A percentile compares a stretch with the other conserved stretches of the same genome.
Evolutionary conservation across 2,329 filamentous ascomycete species (phyloP).

Genomic region (Neoscytalidium dimidiatum): DNA sequence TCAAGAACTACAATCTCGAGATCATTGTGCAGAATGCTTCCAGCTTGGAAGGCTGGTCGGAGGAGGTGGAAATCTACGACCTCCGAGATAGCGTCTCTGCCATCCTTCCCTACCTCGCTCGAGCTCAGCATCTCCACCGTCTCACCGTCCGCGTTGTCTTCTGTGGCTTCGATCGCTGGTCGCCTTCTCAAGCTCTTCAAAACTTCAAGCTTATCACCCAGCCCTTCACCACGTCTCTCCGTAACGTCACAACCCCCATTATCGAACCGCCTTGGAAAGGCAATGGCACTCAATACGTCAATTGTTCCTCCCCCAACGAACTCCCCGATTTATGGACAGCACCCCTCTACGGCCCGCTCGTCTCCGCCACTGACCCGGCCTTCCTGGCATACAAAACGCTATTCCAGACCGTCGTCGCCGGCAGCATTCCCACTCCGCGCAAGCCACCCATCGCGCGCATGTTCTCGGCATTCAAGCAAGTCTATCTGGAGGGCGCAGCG

Average conservation of each 20-base stretch:
- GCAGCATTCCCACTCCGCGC: slow-evolving; percentile 19
- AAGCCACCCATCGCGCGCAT: slow-evolving; percentile 32
- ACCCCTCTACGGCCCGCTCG: slow-evolving; percentile 9
- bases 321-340: neutral
- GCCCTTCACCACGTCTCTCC: slow-evolving; percentile 33
- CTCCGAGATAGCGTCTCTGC: slow-evolving; percentile 25
- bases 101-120: slow-evolving; percentile 2
- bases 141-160: slow-evolving; percentile 33
- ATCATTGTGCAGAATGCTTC: slow-evolving; percentile 31
- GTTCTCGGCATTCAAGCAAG: slow-evolving; percentile 37
- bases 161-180: slow-evolving; percentile 29
- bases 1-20: slow-evolving; percentile 37
- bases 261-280: slow-evolving; percentile 30
- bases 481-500: slow-evolving; percentile 29
- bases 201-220: slow-evolving; percentile 31
- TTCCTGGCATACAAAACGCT: slow-evolving; percentile 29
- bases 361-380: slow-evolving; percentile 22
- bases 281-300: no score
- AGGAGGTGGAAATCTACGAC: slow-evolving; percentile 40
- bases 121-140: slow-evolving; percentile 30
- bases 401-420: slow-evolving; percentile 28
- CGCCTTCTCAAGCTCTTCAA: slow-evolving; percentile 24
- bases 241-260: slow-evolving; percentile 32
- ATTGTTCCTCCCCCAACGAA: neutral
- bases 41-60: slow-evolving; percentile 28